Evolutionary conservation across 345 rosid genomes (phyloP), one percentile per base, ranked within the genome.

Genomic region (Salix exigua): DNA sequence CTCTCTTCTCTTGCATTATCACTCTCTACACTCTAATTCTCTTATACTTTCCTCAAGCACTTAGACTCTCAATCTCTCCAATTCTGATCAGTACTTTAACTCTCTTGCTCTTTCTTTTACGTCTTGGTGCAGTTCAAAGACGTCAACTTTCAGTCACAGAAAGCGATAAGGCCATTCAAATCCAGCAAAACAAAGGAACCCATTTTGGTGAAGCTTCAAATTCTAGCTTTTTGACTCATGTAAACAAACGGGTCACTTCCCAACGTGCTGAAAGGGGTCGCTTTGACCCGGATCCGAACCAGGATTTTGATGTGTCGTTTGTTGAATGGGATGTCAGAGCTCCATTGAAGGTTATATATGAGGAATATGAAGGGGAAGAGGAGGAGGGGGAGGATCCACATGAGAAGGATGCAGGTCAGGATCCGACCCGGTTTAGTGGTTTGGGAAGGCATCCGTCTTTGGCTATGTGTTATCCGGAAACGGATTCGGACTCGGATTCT

Each of bases 281-380:
- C 25, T 25, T 46, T 11, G 77, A 25, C 4, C 71, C 74, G 28
- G 68, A 3, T 25, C 73, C 35, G 11, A 65, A 82, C 30, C 74
- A 70, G 40, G 42, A 28, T 19, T 85, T 83, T 28, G 84, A 81
- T 35, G 40, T 38, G 11, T 80, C 70, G 12, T 95, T 93, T 69
- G 87, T 89, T 40, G 89, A 84, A 14, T 95, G 97, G 99, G 68
- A 95, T 79, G 85, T 93, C 50, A 85, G 88, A 75, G 97, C 97
- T 2, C 97, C 99, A 23, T 68, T 95, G 68, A 93, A 90, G 26
- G 92, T 93, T 55, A 95, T 95, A 63, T 87, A 94, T 73, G 97
- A 94, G 83, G 88, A 73, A 2, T 77, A 80, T 18, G 90, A 87
- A 79, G 94, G 82, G 4, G 92, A 85, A 33, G 91, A 84, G 0